phyloP scores from a whole-genome alignment of 805 yeast genomes.

The Myxozyma neotropica region DNA sequence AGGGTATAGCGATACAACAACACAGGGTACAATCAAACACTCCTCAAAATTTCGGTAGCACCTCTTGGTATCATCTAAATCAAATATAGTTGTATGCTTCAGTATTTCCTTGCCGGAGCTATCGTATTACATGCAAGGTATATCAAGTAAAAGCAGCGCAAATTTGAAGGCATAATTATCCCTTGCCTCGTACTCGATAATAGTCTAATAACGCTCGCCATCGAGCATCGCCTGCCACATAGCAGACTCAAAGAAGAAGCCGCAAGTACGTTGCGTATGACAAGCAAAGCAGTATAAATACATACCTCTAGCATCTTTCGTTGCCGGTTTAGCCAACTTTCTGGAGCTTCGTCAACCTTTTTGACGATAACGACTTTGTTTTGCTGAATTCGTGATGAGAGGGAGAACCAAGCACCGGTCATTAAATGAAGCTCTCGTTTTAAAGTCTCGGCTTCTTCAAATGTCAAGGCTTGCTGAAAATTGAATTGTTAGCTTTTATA shows the following conservation, averaged over 20 bases:
- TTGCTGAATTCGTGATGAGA: slow-evolving; percentile 38
- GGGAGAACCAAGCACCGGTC: slow-evolving; percentile 40
- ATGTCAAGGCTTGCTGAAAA: slow-evolving; percentile 8
- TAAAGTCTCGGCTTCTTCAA: slow-evolving; percentile 25
- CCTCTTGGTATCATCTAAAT: background rate
- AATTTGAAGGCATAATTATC: no score
- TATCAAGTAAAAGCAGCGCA: no score
- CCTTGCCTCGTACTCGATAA: no score
- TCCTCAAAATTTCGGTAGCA: no score
- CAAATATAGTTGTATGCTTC: background rate
- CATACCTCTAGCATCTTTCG: slow-evolving; percentile 37
- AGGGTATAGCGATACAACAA: background rate
- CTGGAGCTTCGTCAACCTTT: slow-evolving; percentile 37
- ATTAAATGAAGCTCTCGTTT: slow-evolving; percentile 35
- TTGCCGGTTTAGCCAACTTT: slow-evolving; percentile 39
- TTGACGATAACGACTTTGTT: slow-evolving; percentile 36
- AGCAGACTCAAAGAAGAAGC: background rate
- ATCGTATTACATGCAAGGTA: no score
- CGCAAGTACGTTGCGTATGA: background rate
- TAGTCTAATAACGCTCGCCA: background rate
- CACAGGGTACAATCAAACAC: no score
- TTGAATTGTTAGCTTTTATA: background rate
- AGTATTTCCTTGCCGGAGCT: background rate
- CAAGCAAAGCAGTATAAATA: background rate
- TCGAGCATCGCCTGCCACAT: background rate